Conservation (phyloP, 495 filamentous ascomycete genomes). For the Penicillium canariense region DNA sequence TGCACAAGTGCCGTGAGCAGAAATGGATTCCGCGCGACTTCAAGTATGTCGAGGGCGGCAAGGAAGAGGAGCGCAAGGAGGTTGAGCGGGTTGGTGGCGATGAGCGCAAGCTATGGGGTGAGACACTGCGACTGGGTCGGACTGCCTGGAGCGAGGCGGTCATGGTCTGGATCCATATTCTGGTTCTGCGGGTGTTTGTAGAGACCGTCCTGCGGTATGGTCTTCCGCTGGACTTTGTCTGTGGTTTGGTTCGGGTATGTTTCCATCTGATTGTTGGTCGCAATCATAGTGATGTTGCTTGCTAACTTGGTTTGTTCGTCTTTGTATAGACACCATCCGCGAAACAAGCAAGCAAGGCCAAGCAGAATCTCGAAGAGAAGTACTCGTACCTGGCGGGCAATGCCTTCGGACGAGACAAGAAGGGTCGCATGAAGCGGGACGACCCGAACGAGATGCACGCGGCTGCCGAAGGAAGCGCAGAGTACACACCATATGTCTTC, state of each 20-base stretch:
- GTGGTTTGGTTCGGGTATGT: slow-evolving; percentile 77
- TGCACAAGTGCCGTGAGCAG: slow-evolving; percentile 83
- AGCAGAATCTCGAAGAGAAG: slow-evolving; percentile 72
- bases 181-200: slow-evolving; percentile 90
- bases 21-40: slow-evolving; percentile 94
- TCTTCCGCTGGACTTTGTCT: slow-evolving; percentile 82
- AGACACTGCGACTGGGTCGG: slow-evolving; percentile 80
- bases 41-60: slow-evolving; percentile 85
- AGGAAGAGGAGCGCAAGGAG: slow-evolving; percentile 82
- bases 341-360: slow-evolving; percentile 79
- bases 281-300: neutral
- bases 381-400: slow-evolving; percentile 95
- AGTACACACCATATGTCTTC: slow-evolving; percentile 95
- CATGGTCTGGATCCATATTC: slow-evolving; percentile 91
- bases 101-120: slow-evolving; percentile 83
- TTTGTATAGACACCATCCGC: slow-evolving; percentile 63
- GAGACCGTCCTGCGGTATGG: slow-evolving; percentile 96
- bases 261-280: slow-evolving; percentile 1
- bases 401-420: slow-evolving; percentile 91
- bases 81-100: slow-evolving; percentile 73
- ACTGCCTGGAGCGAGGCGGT: slow-evolving; percentile 91
- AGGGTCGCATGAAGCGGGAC: slow-evolving; percentile 84
- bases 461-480: slow-evolving; percentile 65
- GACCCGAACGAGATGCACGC: slow-evolving; percentile 83
- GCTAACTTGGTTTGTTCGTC: neutral